These are phyloP conservation scores for Schoenoplectus triqueter DNA, from an alignment of 202 grass and related monocot species.

Conservation along the genomic window DNA sequence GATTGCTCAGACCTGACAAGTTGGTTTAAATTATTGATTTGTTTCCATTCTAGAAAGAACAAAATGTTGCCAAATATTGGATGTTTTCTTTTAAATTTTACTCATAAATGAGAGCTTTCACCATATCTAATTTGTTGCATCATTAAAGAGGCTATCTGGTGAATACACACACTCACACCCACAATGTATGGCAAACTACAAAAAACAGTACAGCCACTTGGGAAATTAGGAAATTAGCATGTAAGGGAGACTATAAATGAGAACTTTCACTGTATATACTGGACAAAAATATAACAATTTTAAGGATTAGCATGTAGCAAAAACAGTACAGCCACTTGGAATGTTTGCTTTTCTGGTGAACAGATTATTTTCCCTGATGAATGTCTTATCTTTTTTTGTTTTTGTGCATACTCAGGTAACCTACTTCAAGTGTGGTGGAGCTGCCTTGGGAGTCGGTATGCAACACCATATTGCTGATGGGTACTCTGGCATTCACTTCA, in stretches of 20 bases:
- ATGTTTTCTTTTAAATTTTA: background rate
- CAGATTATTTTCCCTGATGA: constrained; percentile 9
- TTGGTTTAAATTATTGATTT: background rate
- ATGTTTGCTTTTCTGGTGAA: background rate
- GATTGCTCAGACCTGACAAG: background rate
- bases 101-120: background rate
- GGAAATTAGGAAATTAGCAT: too few species aligned
- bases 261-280: background rate
- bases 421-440: constrained; percentile 91
- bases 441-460: constrained; percentile 79
- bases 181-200: background rate
- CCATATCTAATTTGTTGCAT: background rate
- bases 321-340: background rate
- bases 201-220: too few species aligned
- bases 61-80: background rate
- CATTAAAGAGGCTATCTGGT: background rate
- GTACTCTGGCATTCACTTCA: constrained; percentile 85
- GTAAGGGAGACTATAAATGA: too few species aligned
- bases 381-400: constrained; percentile 1
- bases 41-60: background rate
- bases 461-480: constrained; percentile 95
- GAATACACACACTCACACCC: background rate
- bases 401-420: constrained; percentile 56
- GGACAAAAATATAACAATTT: background rate
- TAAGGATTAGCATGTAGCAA: background rate